A percentile compares a stretch with the other conserved stretches of the same genome.
These are phyloP conservation scores for Pythium sukuiense DNA, from an alignment of 352 stramenopile genomes.

Conservation along the genomic window DNA sequence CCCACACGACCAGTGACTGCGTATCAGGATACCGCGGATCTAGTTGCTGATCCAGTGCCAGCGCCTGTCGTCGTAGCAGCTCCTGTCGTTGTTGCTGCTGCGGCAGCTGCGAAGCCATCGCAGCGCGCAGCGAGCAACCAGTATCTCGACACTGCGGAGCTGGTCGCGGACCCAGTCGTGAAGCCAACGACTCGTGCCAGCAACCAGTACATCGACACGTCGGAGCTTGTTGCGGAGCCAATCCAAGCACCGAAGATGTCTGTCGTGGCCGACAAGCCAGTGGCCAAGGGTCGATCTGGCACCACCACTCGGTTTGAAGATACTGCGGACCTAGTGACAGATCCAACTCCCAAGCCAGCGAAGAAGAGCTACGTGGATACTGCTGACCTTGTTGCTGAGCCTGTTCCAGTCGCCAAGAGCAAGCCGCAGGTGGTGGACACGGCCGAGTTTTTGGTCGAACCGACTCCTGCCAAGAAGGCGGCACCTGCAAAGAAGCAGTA, in stretches of 20 bases:
- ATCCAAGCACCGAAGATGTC: not conserved
- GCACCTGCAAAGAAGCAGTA: constrained; percentile 15
- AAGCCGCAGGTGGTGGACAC: constrained; percentile 14
- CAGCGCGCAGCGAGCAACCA: constrained; percentile 1
- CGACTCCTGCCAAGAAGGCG: constrained; percentile 2
- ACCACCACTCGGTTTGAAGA: not conserved
- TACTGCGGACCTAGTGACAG: not conserved
- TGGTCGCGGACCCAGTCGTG: constrained; percentile 10
- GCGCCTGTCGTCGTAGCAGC: not conserved
- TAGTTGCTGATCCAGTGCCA: constrained; percentile 5
- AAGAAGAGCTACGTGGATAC: constrained; percentile 4
- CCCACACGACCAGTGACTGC: not conserved
- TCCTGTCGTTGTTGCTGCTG: constrained; percentile 1
- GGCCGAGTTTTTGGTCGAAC: constrained; percentile 16
- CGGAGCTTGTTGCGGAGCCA: constrained; percentile 11
- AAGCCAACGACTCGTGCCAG: not conserved
- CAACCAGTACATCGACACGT: constrained; percentile 14
- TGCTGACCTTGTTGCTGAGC: not conserved
- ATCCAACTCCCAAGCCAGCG: not conserved
- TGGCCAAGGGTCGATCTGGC: not conserved
- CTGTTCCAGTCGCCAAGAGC: not conserved
- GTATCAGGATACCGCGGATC: constrained; percentile 4
- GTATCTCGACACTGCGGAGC: constrained; percentile 20
- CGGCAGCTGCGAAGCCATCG: not conserved
- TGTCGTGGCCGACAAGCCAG: not conserved